Evolutionary conservation across 2,329 filamentous ascomycete genomes (phyloP).

Genomic region (Diplodia mutila): DNA sequence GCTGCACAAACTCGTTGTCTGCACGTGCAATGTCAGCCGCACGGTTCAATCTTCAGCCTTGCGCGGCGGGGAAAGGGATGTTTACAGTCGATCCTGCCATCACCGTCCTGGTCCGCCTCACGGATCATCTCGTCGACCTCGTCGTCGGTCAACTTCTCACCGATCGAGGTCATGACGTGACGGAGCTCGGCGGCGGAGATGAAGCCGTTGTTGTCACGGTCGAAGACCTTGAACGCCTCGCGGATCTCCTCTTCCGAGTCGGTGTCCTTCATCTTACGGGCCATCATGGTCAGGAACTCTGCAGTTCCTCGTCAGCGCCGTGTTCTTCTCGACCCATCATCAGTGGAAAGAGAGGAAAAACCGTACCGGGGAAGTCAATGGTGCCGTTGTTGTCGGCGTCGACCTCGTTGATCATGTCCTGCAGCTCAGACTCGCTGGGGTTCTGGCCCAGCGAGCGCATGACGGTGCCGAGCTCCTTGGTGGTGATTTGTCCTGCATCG

Average conservation of each 20-base stretch:
- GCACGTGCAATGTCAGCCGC: slow-evolving; percentile 26
- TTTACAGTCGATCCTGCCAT: slow-evolving; percentile 67
- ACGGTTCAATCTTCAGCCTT: background rate
- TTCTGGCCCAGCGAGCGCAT: slow-evolving; percentile 68
- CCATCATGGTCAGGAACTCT: slow-evolving; percentile 71
- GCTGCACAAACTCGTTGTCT: slow-evolving; percentile 61
- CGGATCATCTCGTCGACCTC: slow-evolving; percentile 69
- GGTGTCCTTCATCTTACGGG: slow-evolving; percentile 63
- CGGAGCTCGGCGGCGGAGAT: slow-evolving; percentile 66
- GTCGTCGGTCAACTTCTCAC: slow-evolving; percentile 65
- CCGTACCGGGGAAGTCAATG: slow-evolving; percentile 64
- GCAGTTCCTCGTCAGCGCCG: slow-evolving; percentile 3
- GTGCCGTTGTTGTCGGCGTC: slow-evolving; percentile 68
- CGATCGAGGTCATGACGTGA: slow-evolving; percentile 66
- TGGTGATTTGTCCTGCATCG: slow-evolving; percentile 63
- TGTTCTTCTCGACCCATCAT: background rate
- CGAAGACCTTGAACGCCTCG: slow-evolving; percentile 69
- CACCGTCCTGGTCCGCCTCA: slow-evolving; percentile 67
- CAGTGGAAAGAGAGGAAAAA: background rate
- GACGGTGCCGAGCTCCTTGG: slow-evolving; percentile 65
- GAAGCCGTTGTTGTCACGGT: slow-evolving; percentile 67
- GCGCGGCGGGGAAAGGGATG: background rate
- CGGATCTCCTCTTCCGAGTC: slow-evolving; percentile 68
- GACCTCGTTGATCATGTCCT: slow-evolving; percentile 70
- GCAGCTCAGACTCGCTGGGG: slow-evolving; percentile 64